These are phyloP conservation scores for Colletotrichum australisinense DNA, from an alignment of 2,329 filamentous ascomycete species.

Conservation along the genomic window DNA sequence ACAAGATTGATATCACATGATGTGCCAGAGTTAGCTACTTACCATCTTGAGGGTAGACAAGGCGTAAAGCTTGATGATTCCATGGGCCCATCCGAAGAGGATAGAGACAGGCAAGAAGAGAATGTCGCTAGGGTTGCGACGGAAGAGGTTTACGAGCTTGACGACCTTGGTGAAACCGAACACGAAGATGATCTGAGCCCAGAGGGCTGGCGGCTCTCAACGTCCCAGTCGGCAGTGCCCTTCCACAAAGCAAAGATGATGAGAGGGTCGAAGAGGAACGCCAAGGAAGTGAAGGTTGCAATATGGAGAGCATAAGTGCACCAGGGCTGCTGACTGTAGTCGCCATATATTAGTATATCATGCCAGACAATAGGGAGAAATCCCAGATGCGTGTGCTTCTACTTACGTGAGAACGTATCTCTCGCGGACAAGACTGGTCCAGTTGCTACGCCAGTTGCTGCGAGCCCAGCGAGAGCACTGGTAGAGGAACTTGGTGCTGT, in stretches of 20 bases:
- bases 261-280: slow-evolving; percentile 81
- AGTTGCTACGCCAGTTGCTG: slow-evolving; percentile 98
- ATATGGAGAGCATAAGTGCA: slow-evolving; percentile 93
- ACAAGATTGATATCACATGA: not conserved
- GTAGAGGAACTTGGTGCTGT: slow-evolving; percentile 88
- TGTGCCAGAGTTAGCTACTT: slow-evolving; percentile 51
- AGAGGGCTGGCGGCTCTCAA: slow-evolving; percentile 66
- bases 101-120: slow-evolving; percentile 86
- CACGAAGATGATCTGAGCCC: slow-evolving; percentile 78
- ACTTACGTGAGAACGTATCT: slow-evolving; percentile 89
- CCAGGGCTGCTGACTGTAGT: slow-evolving; percentile 85
- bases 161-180: slow-evolving; percentile 87
- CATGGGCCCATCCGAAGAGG: slow-evolving; percentile 92
- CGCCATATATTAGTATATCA: slow-evolving; percentile 39
- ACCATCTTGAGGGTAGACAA: slow-evolving; percentile 86
- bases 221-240: slow-evolving; percentile 72
- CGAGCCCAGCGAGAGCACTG: slow-evolving; percentile 96
- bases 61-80: slow-evolving; percentile 91
- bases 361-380: not conserved
- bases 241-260: slow-evolving; percentile 77
- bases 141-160: slow-evolving; percentile 89
- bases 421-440: slow-evolving; percentile 88
- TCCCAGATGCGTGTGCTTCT: not conserved
- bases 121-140: slow-evolving; percentile 84
- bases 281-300: slow-evolving; percentile 91